Base-by-base conservation (phyloP, 805 yeast species). In the Saccharomycopsis guyanensis region DNA sequence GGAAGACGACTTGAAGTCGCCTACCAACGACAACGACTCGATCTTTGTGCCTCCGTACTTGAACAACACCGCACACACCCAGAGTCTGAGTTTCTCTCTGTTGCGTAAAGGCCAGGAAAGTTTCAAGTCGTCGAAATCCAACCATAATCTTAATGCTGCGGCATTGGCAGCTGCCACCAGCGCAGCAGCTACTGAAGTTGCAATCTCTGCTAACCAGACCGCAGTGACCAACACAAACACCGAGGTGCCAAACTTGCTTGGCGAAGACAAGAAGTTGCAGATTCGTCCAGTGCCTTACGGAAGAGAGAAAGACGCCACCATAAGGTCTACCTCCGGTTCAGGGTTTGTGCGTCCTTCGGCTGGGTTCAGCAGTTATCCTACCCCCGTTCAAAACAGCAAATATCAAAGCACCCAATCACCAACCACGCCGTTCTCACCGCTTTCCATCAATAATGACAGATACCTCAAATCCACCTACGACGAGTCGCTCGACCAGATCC, bases 31-130 rank as follows among this genome's bases (percentile, higher is more conserved):
- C 40, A 34, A 38, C 13, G 29, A 37, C 4, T 42, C 46, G 19
- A 43, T 51, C 20, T 46, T 45, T 32, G 50, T 51, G 23, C 54
- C 54, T 13, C 52, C 54, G 29, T 51, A 51, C 27, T 38, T 51
- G 37, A 51, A 51, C 40, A 51, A 51, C 34, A 46, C 50, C n/a
- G 50, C 49, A 7, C 53, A 50, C 24, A 48, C 47, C 10, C 51
- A 42, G 41, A 22, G 41, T 5, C 37, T 40, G 10, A 50, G 51
- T 25, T 46, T 49, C 35, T 46, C 49, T n/a, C 40, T 43, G 13
- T 27, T 40, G 4, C 38, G 35, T 27, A 46, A 42, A 18, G 49
- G 52, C 20, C 47, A 35, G n/a, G 50, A 45, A 27, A 49, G 49
- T 18, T 49, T 45, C 43, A 48, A 48, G 38, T 44, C 48, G 6